Base-by-base conservation (phyloP, 768 basidiomycete species). In the Russula compacta region DNA sequence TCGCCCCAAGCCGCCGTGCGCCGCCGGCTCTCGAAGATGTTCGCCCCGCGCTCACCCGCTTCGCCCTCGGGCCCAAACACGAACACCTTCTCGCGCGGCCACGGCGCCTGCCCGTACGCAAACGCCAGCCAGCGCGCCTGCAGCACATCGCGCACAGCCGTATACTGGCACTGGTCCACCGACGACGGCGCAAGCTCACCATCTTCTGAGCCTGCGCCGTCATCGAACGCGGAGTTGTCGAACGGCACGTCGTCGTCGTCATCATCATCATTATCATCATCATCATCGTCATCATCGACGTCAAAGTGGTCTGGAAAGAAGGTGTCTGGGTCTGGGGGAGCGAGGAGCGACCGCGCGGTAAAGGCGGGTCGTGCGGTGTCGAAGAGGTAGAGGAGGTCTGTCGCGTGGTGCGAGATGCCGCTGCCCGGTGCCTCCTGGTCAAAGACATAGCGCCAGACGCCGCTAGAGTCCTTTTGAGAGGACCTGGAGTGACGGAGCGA, bases 61-160 rank as follows among this genome's bases (percentile, higher is more conserved):
- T 91, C 89, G 56, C 88, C 89, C 69, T 90, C 88, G 0, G 89
- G 89, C 4, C 89, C 89, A 65, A 91, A 89, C 19, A 91, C 87
- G 70, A 80, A 89, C 50, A 88, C 80, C 72, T 82, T 86, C 60
- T 83, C 81, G 60, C 79, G 81, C 59, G 73, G 74, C 87, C 89
- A 91, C 8, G 88, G 88, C 4, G 75, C 79, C 69, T 86, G 83
- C 6, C 86, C 87, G 69, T 87, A 71, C 6, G 88, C 87, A 58
- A 91, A 91, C 21, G 83, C 69, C 24, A 90, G 79, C 89, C 89
- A 91, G 44, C 81, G 78, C 64, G 82, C 79, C 70, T 90, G 88
- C 53, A 91, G 80, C 42, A 83, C 76, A 61, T 89, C 83, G 17
- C 86, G 79, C 52, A 91, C 84, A 46, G 84, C 80, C 17, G 72